Conservation (phyloP, 352 stramenopile species). For the Globisporangium paroecandrum region DNA sequence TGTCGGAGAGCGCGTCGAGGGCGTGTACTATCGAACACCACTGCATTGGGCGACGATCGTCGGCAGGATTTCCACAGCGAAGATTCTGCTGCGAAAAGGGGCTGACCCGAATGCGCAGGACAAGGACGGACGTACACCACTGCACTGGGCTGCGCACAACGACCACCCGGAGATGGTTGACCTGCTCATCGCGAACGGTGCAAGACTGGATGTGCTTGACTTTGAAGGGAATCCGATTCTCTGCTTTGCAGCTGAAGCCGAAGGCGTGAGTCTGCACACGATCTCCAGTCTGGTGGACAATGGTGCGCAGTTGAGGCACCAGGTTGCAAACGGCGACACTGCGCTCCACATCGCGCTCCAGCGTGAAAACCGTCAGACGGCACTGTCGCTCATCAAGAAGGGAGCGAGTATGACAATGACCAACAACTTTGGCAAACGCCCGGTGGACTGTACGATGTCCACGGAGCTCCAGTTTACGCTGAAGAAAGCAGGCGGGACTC, state of each 20-base stretch:
- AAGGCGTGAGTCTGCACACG: constrained; percentile 45
- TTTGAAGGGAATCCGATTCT: constrained; percentile 46
- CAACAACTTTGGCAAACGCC: constrained; percentile 58
- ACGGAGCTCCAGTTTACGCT: constrained; percentile 72
- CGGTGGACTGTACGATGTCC: constrained; percentile 78
- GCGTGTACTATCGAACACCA: constrained; percentile 60
- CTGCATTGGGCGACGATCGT: constrained; percentile 74
- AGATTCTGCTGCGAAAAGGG: constrained; percentile 36
- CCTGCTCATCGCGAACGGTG: constrained; percentile 43
- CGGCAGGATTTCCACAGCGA: constrained; percentile 33
- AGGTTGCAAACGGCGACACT: constrained; percentile 48
- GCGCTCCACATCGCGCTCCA: constrained; percentile 71
- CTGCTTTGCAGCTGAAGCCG: constrained; percentile 60
- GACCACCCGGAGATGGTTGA: constrained; percentile 51
- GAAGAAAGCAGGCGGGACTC: constrained; percentile 67
- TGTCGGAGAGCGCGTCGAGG: constrained; percentile 54
- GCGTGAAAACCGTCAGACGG: constrained; percentile 63
- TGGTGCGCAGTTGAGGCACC: constrained; percentile 42
- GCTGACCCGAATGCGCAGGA: constrained; percentile 59
- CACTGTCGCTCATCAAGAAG: constrained; percentile 63
- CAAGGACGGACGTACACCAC: constrained; percentile 52
- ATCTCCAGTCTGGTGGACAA: constrained; percentile 39
- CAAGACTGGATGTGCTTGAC: constrained; percentile 44
- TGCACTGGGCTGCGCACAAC: constrained; percentile 78
- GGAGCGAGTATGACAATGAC: constrained; percentile 68